Evolutionary conservation across 208 protist species (phyloP).

Genomic region (Balamuthia mandrillaris): DNA sequence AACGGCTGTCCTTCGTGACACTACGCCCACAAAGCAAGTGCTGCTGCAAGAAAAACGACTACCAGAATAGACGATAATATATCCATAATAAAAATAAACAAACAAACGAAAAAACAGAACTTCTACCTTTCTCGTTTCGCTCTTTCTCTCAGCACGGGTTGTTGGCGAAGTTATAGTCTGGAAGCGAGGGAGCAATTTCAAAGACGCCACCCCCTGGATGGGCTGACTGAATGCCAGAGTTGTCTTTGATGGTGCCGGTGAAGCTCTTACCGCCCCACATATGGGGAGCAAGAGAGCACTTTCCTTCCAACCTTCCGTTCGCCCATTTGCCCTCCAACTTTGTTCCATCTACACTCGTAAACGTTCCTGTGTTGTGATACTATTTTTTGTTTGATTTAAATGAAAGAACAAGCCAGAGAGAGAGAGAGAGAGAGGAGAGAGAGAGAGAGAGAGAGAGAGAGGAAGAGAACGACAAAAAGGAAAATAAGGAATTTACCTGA

Average conservation of each 20-base stretch:
- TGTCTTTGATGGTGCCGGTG: neutral
- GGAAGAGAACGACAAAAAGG: neutral
- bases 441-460: neutral
- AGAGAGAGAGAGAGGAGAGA: neutral
- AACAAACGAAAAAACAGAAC: no score
- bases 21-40: no score
- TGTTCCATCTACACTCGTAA: neutral
- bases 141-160: no score
- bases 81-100: no score
- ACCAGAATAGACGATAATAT: no score
- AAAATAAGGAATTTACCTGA: neutral
- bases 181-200: neutral
- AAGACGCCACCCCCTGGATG: neutral
- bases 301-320: neutral
- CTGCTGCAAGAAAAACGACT: no score
- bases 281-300: neutral
- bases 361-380: neutral
- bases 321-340: conserved; percentile 26
- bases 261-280: neutral
- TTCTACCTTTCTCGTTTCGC: no score
- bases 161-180: conserved; percentile 6
- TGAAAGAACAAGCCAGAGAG: no score
- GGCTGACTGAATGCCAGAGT: neutral
- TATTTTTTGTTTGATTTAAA: neutral
- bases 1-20: no score